Percentiles rank a stretch among this genome's conserved stretches.
phyloP scores from a whole-genome alignment of 768 basidiomycete genomes.

The Coprinopsis cinerea region DNA sequence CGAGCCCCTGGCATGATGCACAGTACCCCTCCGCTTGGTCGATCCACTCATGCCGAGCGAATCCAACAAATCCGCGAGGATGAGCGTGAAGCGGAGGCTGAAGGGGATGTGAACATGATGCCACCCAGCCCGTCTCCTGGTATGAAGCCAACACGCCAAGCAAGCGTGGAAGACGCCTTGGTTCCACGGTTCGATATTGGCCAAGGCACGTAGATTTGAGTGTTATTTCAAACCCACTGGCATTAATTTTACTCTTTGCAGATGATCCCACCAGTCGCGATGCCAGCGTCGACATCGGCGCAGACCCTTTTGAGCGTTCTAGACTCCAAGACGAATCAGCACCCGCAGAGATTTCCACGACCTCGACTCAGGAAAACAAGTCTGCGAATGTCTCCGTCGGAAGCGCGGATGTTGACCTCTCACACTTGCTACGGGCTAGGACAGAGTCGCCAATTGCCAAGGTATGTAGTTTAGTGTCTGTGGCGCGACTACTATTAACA shows the following conservation, averaged over 20 bases:
- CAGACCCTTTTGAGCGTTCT: constrained; percentile 21
- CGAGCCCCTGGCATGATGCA: constrained; percentile 24
- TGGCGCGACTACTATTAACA: too few relatives aligned
- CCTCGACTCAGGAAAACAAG: constrained; percentile 18
- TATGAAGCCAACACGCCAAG: constrained; percentile 21
- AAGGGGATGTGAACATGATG: constrained; percentile 25
- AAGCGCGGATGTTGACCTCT: constrained; percentile 23
- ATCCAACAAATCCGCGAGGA: constrained; percentile 23
- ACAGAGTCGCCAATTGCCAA: constrained; percentile 14
- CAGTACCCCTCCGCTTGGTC: constrained; percentile 33
- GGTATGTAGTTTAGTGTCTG: constrained; percentile 3
- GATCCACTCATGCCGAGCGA: constrained; percentile 30
- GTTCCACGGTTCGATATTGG: constrained; percentile 28
- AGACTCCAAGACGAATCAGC: constrained; percentile 21
- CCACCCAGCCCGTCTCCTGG: constrained; percentile 32
- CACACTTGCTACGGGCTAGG: background rate
- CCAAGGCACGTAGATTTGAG: constrained; percentile 15
- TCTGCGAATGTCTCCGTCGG: constrained; percentile 24
- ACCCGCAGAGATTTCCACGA: constrained; percentile 16
- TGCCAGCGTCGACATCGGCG: constrained; percentile 11
- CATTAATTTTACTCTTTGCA: background rate
- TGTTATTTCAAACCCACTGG: background rate
- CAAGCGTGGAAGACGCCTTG: constrained; percentile 20
- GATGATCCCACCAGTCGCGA: background rate
- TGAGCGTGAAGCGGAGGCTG: constrained; percentile 18